These are phyloP conservation scores for Funneliformis caledonium DNA, from an alignment of 371 early-diverging fungal genomes.

Conservation along the genomic window DNA sequence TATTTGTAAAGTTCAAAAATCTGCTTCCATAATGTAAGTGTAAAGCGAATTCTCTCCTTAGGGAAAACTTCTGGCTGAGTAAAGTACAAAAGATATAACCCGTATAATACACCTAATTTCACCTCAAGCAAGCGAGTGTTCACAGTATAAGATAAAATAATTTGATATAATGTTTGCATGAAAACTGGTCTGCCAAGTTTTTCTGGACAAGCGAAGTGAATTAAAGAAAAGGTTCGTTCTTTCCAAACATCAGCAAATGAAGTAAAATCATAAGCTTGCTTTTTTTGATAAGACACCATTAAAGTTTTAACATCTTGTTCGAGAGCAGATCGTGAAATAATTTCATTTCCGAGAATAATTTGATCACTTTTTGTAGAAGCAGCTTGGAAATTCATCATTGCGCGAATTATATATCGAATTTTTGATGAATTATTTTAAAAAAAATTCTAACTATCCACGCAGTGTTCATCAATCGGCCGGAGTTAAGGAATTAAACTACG, in stretches of 20 bases:
- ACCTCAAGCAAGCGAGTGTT: constrained; percentile 5
- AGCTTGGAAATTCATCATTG: no score
- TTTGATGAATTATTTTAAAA: no score
- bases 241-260: constrained; percentile 40
- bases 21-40: not conserved
- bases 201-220: constrained; percentile 43
- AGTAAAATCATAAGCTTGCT: constrained; percentile 29
- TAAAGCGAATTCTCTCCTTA: constrained; percentile 36
- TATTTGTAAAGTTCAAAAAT: constrained; percentile 23
- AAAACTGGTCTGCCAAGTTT: constrained; percentile 40
- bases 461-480: no score
- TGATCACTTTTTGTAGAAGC: not conserved
- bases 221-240: constrained; percentile 40
- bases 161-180: constrained; percentile 42
- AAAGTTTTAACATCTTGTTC: constrained; percentile 22
- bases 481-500: no score
- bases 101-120: constrained; percentile 39
- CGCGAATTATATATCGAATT: no score
- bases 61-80: constrained; percentile 41
- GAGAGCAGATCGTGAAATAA: constrained; percentile 8
- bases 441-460: no score
- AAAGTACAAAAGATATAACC: constrained; percentile 41
- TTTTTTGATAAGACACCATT: constrained; percentile 3
- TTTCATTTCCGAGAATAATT: not conserved
- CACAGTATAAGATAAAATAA: constrained; percentile 29